Conservation (phyloP, 495 filamentous ascomycete species). For the Penicillium odoratum region DNA sequence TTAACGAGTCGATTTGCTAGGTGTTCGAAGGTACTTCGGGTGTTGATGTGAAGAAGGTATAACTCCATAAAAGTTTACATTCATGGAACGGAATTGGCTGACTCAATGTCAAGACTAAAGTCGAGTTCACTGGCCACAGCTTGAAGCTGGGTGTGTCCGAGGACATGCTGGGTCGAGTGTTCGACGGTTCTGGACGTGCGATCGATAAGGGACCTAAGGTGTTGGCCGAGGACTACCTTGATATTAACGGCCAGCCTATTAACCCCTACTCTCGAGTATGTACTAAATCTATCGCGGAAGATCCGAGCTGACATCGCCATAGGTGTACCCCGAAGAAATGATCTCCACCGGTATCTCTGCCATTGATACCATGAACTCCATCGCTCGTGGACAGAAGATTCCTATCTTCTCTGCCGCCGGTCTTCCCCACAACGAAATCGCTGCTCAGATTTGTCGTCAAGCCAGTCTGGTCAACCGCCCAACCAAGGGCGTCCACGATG, state of each 20-base stretch:
- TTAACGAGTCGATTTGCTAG: conserved; percentile 46
- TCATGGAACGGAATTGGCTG: conserved; percentile 15
- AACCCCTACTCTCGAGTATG: conserved; percentile 93
- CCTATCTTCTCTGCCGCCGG: conserved; percentile 98
- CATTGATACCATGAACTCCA: conserved; percentile 99
- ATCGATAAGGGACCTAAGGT: conserved; percentile 99
- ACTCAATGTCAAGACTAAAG: conserved; percentile 66
- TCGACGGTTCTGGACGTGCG: conserved; percentile 94
- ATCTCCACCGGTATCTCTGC: conserved; percentile 99
- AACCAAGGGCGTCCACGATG: conserved; percentile 94
- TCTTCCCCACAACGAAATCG: conserved; percentile 99
- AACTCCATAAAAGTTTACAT: neutral
- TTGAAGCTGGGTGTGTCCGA: conserved; percentile 98
- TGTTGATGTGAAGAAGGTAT: conserved; percentile 96
- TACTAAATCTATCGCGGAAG: neutral
- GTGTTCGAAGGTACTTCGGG: conserved; percentile 98
- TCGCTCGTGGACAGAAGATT: conserved; percentile 99
- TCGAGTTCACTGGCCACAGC: conserved; percentile 95
- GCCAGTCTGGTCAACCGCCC: conserved; percentile 81
- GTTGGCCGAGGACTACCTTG: conserved; percentile 93
- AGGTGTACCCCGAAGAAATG: conserved; percentile 99
- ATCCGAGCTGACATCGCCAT: conserved; percentile 20
- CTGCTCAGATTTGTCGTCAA: conserved; percentile 95
- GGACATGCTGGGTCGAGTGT: conserved; percentile 98
- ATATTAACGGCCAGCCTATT: conserved; percentile 99